Evolutionary conservation across 129 eudicot genomes (phyloP), one percentile per base, ranked within the genome.

Genomic region (Deinandra increscens): DNA sequence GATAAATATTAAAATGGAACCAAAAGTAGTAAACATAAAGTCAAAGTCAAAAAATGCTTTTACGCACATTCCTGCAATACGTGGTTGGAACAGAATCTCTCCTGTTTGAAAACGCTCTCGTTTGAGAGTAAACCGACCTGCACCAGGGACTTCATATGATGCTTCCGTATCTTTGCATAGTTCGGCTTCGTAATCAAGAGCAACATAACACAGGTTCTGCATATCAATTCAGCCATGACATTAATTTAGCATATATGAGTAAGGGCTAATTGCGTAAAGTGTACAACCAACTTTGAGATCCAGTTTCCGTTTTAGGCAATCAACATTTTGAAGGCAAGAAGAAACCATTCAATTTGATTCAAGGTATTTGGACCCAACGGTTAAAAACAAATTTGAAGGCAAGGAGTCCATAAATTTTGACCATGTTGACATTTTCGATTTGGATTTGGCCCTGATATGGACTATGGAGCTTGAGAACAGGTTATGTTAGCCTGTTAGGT

Each of bases 151-250:
- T 71, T 80, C 78, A 78, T 79, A 83, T 55, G 95, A 86, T 66
- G 90, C 92, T 69, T 78, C 70, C 11, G 91, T 87, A 75, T 89
- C 84, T 72, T 93, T 89, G 46, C 83, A 64, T 50, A 93, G 75
- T 74, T 93, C 98, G 50, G 89, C 88, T 77, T 93, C 88, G 74
- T 93, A 89, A 76, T 93, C 90, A 80, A 79, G 86, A 68, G 98
- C 98, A 64, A 89, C 97, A 60, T 93, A 93, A 69, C 98, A 93
- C 3, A 93, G 84, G 76, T 93, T 89, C 98, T 93, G 92, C 82
- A 48, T 44, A 59, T 54, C 61, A 78, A 76, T 39, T 34, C 80
- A 71, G 65, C 79, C 65, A 70, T 13, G 26, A 53, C 68, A 48
- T 70, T 69, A 63, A 73, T 36, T 43, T 26, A 66, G 15, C 33